Evolutionary conservation across 257 asterid genomes (phyloP).

Genomic region (Lavandula angustifolia): DNA sequence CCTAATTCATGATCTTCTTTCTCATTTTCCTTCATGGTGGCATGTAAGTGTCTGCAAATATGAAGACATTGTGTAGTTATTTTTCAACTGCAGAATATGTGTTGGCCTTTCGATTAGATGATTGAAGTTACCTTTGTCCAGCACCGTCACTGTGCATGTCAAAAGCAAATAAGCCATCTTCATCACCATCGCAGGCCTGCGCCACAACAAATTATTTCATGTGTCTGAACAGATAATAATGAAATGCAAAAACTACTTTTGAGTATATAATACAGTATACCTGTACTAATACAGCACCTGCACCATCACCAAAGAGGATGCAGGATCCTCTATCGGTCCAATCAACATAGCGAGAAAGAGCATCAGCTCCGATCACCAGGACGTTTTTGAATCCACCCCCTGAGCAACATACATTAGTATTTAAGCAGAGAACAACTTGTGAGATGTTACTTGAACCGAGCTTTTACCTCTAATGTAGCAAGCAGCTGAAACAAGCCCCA

Average conservation of each 20-base stretch:
- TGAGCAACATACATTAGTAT: conserved; percentile 27
- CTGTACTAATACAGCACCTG: conserved; percentile 95
- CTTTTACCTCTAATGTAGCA: conserved; percentile 77
- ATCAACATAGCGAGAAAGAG: conserved; percentile 87
- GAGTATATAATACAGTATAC: conserved; percentile 15
- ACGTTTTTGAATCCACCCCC: conserved; percentile 96
- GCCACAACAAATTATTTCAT: not conserved
- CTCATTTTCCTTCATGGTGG: conserved; percentile 58
- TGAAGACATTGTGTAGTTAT: not conserved
- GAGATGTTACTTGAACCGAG: conserved; percentile 9
- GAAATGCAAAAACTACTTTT: conserved; percentile 12
- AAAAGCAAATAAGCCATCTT: conserved; percentile 71
- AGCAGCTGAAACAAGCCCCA: conserved; percentile 93
- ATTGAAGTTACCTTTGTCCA: conserved; percentile 59
- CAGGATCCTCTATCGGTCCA: conserved; percentile 99
- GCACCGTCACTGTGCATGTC: conserved; percentile 88
- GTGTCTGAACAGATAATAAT: not conserved
- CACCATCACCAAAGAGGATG: conserved; percentile 97
- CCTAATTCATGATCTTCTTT: conserved; percentile 43
- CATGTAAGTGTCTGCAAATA: conserved; percentile 63
- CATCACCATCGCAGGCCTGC: conserved; percentile 76
- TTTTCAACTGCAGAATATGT: not conserved
- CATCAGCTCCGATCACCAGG: conserved; percentile 95
- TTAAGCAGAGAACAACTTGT: not conserved
- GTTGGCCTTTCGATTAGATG: conserved; percentile 6